Conservation (phyloP, 371 early-diverging fungal species). For the Blakeslea trispora region DNA sequence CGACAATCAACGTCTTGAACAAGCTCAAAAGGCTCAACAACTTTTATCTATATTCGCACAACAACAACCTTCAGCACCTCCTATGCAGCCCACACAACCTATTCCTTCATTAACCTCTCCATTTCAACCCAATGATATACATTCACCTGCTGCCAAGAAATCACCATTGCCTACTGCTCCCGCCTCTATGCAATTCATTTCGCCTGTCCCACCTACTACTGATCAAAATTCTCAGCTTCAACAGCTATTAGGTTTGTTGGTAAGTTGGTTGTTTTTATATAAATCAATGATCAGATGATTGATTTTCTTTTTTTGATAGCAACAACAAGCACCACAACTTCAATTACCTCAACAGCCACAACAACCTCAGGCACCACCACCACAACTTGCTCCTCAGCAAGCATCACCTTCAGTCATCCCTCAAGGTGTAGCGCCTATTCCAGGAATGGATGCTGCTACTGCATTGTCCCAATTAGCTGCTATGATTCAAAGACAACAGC, state of each 20-base stretch:
- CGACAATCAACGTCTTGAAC: constrained; percentile 25
- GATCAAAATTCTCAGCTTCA: constrained; percentile 30
- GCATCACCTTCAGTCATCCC: neutral
- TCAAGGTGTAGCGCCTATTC: neutral
- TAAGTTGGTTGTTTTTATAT: constrained; percentile 12
- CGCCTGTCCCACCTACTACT: constrained; percentile 20
- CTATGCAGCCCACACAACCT: neutral
- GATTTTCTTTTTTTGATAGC: too few relatives aligned
- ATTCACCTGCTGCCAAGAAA: constrained; percentile 6
- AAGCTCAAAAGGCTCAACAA: constrained; percentile 37
- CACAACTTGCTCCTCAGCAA: neutral
- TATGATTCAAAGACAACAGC: neutral
- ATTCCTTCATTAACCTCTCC: constrained; percentile 4
- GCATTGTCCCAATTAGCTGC: neutral
- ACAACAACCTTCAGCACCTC: constrained; percentile 1
- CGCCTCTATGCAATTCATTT: constrained; percentile 9
- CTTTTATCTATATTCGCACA: constrained; percentile 23
- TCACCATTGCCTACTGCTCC: constrained; percentile 5
- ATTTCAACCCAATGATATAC: constrained; percentile 8
- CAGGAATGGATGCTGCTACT: neutral
- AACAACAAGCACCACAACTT: constrained; percentile 13
- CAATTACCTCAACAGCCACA: constrained; percentile 3
- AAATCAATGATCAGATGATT: too few relatives aligned
- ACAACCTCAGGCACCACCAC: constrained; percentile 7
- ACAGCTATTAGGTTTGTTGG: constrained; percentile 29